Evolutionary conservation across 805 yeast species (phyloP), one percentile per base, ranked within the genome.

Genomic region (Wickerhamomyces subpelliculosus): DNA sequence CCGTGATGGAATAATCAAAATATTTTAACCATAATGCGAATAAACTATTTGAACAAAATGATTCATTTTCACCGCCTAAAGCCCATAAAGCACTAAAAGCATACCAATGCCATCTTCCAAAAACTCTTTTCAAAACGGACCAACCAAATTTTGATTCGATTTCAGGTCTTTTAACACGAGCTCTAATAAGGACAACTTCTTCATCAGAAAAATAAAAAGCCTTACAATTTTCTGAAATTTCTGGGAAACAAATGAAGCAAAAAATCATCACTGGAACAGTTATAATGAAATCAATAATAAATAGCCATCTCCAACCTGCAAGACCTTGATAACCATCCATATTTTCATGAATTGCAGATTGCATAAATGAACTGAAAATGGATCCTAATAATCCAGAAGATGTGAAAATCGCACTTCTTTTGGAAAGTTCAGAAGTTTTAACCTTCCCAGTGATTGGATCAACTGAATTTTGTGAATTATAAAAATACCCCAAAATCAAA

Each of bases 261-360:
- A 70, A 75, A 4, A 76, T 27, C 4, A 73, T 71, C 38, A 78
- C 70, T 2, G 82, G 82, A 4, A 78, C 49, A 1, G 84, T 76
- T 32, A 78, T 65, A 24, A 73, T 48, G 45, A 75, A 77, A 55
- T 78, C 83, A 43, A 78, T 73, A 32, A 79, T 72, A 50, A 76
- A 79, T n/a, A 78, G 53, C 84, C 84, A 78, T 54, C 79, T 66
- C 83, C 83, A 78, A 8, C 84, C 84, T 4, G 67, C 65, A 13
- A 77, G 52, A 1, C 79, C 79, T n/a, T 57, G 54, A 17, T 46
- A 52, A 38, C 73, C 71, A 45, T 70, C 64, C 64, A 75, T 60
- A 45, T 65, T 64, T 16, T 52, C 57, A 47, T 66, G 68, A 27
- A 75, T 74, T 3, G 75, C 72, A n/a, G 70, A 68, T 50, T 75